Conservation (phyloP, 1,139 yeast species). For the Yamadazyma buinensis region DNA sequence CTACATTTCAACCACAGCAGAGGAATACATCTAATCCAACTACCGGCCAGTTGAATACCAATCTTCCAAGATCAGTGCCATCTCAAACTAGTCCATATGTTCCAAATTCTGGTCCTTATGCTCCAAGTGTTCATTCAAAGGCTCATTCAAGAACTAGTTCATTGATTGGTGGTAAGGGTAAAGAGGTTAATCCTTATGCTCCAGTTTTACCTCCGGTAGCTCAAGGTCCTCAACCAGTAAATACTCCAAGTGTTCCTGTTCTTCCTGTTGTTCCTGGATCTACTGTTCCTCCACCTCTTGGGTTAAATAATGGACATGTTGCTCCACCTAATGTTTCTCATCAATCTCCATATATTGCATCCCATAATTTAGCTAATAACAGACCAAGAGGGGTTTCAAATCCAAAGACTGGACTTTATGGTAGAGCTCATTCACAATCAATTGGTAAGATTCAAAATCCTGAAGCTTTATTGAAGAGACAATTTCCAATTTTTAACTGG, state of each 20-base stretch:
- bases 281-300: slow-evolving; percentile 4
- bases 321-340: slow-evolving; percentile 1
- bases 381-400: slow-evolving; percentile 29
- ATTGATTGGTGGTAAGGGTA: slow-evolving; percentile 39
- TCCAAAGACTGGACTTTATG: slow-evolving; percentile 24
- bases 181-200: slow-evolving; percentile 44
- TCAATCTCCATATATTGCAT: slow-evolving; percentile 1
- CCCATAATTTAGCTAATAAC: slow-evolving; percentile 3
- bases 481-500: slow-evolving; percentile 80
- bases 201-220: slow-evolving; percentile 29
- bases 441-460: slow-evolving; percentile 31
- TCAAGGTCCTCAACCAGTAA: slow-evolving; percentile 2
- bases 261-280: background rate
- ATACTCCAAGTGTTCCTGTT: slow-evolving; percentile 3
- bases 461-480: slow-evolving; percentile 44
- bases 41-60: slow-evolving; percentile 17
- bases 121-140: slow-evolving; percentile 33
- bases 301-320: slow-evolving; percentile 1
- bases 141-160: slow-evolving; percentile 44
- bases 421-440: slow-evolving; percentile 19
- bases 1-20: slow-evolving; percentile 1
- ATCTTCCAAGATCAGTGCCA: slow-evolving; percentile 17
- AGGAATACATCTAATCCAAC: slow-evolving; percentile 9
- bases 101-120: slow-evolving; percentile 47
- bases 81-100: slow-evolving; percentile 38